Percentiles rank a stretch among this genome's conserved stretches.
phyloP scores from a whole-genome alignment of 805 yeast genomes.

The Wickerhamomyces strasburgensis region DNA sequence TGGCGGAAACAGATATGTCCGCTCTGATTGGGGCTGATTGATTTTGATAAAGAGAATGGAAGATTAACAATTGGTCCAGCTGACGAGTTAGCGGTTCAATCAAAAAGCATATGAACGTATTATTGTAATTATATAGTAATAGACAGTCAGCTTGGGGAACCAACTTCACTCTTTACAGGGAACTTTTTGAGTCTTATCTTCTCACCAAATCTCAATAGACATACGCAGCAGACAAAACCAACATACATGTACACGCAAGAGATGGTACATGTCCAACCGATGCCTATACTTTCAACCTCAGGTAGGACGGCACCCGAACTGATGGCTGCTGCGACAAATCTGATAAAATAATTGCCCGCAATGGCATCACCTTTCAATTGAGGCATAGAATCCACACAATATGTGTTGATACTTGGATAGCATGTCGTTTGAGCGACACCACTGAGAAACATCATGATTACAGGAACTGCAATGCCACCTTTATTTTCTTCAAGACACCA shows the following conservation, averaged over 20 bases:
- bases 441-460: conserved; percentile 41
- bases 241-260: conserved; percentile 38
- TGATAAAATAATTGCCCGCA: conserved; percentile 45
- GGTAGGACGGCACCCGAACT: conserved; percentile 45
- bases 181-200: conserved; percentile 23
- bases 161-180: too few species aligned
- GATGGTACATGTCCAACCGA: conserved; percentile 53
- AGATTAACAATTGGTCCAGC: too few species aligned
- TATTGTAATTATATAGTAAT: too few species aligned
- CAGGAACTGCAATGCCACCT: conserved; percentile 54
- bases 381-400: conserved; percentile 56
- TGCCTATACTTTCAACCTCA: conserved; percentile 43
- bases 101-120: too few species aligned
- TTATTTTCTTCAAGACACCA: conserved; percentile 27
- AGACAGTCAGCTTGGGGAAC: too few species aligned
- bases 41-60: too few species aligned
- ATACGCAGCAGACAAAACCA: conserved; percentile 31
- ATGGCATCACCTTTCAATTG: conserved; percentile 50
- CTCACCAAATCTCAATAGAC: conserved; percentile 37
- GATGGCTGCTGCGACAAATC: conserved; percentile 48
- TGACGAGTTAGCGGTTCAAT: too few species aligned
- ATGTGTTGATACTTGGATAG: conserved; percentile 51
- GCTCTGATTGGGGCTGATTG: too few species aligned
- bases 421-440: conserved; percentile 48
- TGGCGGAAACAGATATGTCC: too few species aligned